These are phyloP conservation scores for Fusarium coffeatum DNA, from an alignment of 2,329 filamentous ascomycete species.

Conservation along the genomic window DNA sequence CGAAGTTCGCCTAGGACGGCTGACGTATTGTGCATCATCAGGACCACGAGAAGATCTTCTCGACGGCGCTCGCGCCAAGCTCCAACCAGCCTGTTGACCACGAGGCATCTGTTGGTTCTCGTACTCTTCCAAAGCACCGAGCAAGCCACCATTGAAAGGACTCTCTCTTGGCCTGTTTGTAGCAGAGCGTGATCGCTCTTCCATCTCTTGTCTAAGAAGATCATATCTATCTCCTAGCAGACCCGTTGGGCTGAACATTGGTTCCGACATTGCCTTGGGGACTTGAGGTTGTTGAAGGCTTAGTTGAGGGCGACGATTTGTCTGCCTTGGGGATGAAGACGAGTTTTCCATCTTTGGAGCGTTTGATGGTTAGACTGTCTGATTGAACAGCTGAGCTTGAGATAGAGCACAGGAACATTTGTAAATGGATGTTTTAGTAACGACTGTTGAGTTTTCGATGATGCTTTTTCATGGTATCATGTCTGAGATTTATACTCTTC, in stretches of 20 bases:
- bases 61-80: neutral
- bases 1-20: neutral
- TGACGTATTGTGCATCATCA: neutral
- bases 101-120: neutral
- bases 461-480: fast-evolving
- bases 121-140: neutral
- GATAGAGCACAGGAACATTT: neutral
- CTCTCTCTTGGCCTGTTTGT: fast-evolving
- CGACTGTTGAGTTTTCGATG: too few relatives aligned
- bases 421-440: neutral
- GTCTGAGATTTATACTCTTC: neutral
- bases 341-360: neutral
- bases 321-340: fast-evolving
- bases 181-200: neutral
- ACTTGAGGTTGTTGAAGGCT: neutral
- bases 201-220: neutral
- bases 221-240: constrained; percentile 11
- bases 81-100: fast-evolving
- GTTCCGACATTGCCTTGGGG: neutral
- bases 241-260: neutral
- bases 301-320: fast-evolving
- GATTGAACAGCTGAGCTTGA: neutral
- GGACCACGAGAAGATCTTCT: neutral
- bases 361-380: neutral
- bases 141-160: neutral